Base-by-base conservation (phyloP, 345 rosid species). In the Zanthoxylum bungeanum region DNA sequence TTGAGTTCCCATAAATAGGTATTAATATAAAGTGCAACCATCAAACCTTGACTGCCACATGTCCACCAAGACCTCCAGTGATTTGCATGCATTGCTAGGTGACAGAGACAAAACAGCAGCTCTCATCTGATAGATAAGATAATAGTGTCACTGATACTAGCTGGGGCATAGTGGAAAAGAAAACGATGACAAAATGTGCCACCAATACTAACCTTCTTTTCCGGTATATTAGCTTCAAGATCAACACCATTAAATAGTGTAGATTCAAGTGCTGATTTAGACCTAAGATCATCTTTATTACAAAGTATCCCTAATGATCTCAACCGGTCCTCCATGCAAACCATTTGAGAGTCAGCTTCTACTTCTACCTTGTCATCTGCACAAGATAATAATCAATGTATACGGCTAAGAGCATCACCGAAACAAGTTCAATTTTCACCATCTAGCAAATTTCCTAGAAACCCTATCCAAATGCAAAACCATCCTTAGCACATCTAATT, bases 11-110 rank as follows among this genome's bases (percentile, higher is more conserved):
- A 50, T 72, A 49, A 33, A 33, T 51, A n/a, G 17, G 22, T 4
- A 69, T 44, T 74, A 50, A 66, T 21, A 9, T 14, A 24, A 51
- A 58, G 37, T 4, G 11, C 25, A 55, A 30, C 33, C 36, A 22
- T 34, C 78, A 66, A 71, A 95, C 99, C 97, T 89, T 42, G 98
- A 89, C 75, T 91, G 87, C 97, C 97, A 95, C 85, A 78, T 70
- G 59, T 71, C 69, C 72, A 91, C 76, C 85, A 95, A 83, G 78
- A 72, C 66, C 74, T 86, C 91, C 72, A 95, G 83, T 57, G 90
- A 86, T 76, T 87, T 82, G 69, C 71, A 77, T 16, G 94, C 98
- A 61, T 86, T 78, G 74, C 82, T 68, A 27, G 92, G 85, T 76
- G 68, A 79, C 93, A 91, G 82, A 58, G 98, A 82, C 79, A 78